Percentiles rank a stretch among this genome's conserved stretches.
These are phyloP conservation scores for Kwoniella pini DNA, from an alignment of 768 basidiomycete genomes.

Conservation along the genomic window DNA sequence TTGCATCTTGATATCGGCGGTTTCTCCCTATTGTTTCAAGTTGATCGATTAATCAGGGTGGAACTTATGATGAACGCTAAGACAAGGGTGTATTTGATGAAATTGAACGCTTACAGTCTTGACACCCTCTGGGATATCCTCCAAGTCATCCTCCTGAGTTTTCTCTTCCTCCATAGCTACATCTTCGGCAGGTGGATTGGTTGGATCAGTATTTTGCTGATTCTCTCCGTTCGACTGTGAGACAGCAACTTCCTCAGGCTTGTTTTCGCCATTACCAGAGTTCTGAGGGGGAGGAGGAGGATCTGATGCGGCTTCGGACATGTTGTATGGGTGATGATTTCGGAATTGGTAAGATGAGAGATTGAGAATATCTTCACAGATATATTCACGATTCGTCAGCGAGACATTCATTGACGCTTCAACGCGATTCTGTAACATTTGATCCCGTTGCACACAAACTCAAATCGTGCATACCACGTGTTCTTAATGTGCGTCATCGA, in stretches of 20 bases:
- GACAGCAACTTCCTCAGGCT: slow-evolving; percentile 10
- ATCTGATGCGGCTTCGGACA: slow-evolving; percentile 46
- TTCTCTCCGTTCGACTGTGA: background rate
- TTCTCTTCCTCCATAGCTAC: slow-evolving; percentile 46
- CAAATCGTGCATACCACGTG: background rate
- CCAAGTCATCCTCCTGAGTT: slow-evolving; percentile 68
- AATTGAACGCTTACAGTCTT: slow-evolving; percentile 59
- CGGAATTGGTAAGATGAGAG: background rate
- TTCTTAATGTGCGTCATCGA: background rate
- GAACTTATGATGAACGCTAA: too few species aligned
- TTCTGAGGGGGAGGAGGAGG: slow-evolving; percentile 35
- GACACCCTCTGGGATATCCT: slow-evolving; percentile 89
- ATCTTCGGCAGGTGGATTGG: slow-evolving; percentile 30
- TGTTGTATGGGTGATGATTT: slow-evolving; percentile 10
- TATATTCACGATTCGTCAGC: slow-evolving; percentile 25
- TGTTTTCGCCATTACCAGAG: slow-evolving; percentile 14
- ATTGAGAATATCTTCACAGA: background rate
- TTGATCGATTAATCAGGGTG: background rate
- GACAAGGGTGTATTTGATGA: too few species aligned
- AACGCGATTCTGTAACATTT: slow-evolving; percentile 9
- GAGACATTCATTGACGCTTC: background rate
- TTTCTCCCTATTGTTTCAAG: slow-evolving; percentile 45
- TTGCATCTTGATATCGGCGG: slow-evolving; percentile 86
- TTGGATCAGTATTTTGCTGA: background rate
- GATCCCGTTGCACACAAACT: background rate